A percentile compares a stretch with the other conserved stretches of the same genome.
Conservation (phyloP, 306 rosid genomes). For the Vigna hirtella region DNA sequence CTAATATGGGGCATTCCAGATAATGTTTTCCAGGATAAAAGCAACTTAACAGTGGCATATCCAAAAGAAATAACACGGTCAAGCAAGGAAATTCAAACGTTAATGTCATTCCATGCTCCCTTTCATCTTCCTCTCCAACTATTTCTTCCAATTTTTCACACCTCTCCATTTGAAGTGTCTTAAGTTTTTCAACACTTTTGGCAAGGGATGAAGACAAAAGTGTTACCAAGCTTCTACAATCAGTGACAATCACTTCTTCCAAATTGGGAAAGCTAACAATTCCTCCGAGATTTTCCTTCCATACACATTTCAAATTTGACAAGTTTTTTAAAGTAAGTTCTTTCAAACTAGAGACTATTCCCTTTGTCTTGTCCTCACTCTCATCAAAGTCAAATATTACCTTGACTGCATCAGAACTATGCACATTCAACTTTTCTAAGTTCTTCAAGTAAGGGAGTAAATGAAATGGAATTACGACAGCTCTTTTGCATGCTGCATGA, state of each 20-base stretch:
- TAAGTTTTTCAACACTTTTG: neutral
- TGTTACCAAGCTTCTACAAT: neutral
- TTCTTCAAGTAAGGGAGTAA: neutral
- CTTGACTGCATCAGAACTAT: no score
- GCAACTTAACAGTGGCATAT: neutral
- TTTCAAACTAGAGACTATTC: neutral
- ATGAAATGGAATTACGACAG: neutral
- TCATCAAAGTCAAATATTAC: neutral
- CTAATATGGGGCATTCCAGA: slow-evolving; percentile 1
- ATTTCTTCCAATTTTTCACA: slow-evolving; percentile 14
- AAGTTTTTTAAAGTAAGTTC: neutral
- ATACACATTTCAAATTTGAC: neutral
- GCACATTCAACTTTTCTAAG: neutral
- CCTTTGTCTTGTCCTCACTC: neutral
- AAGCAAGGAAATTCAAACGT: slow-evolving; percentile 14
- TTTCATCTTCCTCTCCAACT: slow-evolving; percentile 1
- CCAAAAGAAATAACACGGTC: accelerated
- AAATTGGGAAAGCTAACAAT: slow-evolving; percentile 15
- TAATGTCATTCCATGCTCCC: neutral
- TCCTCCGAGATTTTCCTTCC: neutral
- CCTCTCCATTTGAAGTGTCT: neutral
- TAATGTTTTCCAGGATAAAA: slow-evolving; percentile 13
- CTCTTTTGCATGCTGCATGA: neutral
- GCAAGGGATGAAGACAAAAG: neutral
- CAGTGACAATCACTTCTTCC: neutral